Percentiles rank a stretch among this genome's conserved stretches.
phyloP scores from a whole-genome alignment of 441 rosid species.

The California macrophylla region DNA sequence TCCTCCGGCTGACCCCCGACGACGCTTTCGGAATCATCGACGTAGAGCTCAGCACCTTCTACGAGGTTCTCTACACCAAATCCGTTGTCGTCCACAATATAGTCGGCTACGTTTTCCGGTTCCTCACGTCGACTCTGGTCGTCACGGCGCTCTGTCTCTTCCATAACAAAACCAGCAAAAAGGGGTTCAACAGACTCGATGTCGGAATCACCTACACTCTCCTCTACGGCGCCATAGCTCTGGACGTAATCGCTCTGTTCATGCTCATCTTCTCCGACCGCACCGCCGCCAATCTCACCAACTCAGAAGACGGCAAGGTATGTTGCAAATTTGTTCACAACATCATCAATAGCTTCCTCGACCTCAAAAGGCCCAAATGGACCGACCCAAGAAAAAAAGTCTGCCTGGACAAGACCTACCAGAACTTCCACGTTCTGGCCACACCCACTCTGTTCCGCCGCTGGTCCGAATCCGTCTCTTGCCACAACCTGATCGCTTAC shows the following conservation, averaged over 20 bases:
- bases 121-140: slow-evolving; percentile 5
- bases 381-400: not conserved
- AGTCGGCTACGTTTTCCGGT: slow-evolving; percentile 26
- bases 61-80: slow-evolving; percentile 44
- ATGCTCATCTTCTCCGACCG: slow-evolving; percentile 21
- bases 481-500: slow-evolving; percentile 31
- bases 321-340: not conserved
- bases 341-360: slow-evolving; percentile 12
- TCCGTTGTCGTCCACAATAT: slow-evolving; percentile 26
- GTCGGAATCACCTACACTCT: slow-evolving; percentile 16
- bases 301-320: slow-evolving; percentile 4
- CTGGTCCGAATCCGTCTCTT: slow-evolving; percentile 35
- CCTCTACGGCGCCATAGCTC: slow-evolving; percentile 19
- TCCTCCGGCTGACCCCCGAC: slow-evolving; percentile 9
- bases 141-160: slow-evolving; percentile 10
- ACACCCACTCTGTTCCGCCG: slow-evolving; percentile 24
- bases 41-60: slow-evolving; percentile 50
- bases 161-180: slow-evolving; percentile 10
- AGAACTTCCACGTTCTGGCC: not conserved
- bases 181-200: slow-evolving; percentile 8
- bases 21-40: slow-evolving; percentile 40
- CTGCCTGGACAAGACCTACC: not conserved
- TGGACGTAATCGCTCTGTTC: slow-evolving; percentile 18
- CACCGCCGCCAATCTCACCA: slow-evolving; percentile 17
- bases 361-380: slow-evolving; percentile 21